phyloP scores from a whole-genome alignment of 169 alveolate genomes.

The Miamiensis avidus region DNA sequence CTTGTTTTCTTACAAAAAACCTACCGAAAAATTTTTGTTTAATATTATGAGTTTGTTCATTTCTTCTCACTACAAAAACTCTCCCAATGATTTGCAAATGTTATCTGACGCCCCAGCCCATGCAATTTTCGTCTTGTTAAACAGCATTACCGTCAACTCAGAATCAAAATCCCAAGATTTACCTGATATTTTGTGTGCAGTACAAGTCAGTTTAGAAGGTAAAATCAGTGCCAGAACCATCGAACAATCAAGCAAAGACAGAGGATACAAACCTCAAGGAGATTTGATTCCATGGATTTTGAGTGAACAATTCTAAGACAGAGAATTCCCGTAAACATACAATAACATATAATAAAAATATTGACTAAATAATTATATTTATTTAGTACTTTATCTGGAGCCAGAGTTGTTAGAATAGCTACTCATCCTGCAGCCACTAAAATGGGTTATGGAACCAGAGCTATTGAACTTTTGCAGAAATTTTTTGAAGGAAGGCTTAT shows the following conservation, averaged over 20 bases:
- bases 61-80: slow-evolving; percentile 98
- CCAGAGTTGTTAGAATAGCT: slow-evolving; percentile 98
- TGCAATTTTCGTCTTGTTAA: slow-evolving; percentile 93
- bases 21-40: slow-evolving; percentile 95
- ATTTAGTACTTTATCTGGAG: slow-evolving; percentile 51
- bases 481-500: slow-evolving; percentile 37
- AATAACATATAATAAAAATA: slow-evolving; percentile 56
- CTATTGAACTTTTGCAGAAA: slow-evolving; percentile 69
- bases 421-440: slow-evolving; percentile 97
- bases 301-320: slow-evolving; percentile 94
- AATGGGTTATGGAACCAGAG: slow-evolving; percentile 97
- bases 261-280: slow-evolving; percentile 90
- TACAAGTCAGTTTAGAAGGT: slow-evolving; percentile 94
- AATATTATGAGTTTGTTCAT: slow-evolving; percentile 96
- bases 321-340: slow-evolving; percentile 89
- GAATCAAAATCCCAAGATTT: slow-evolving; percentile 46
- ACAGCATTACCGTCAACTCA: slow-evolving; percentile 65
- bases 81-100: slow-evolving; percentile 98
- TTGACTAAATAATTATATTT: background rate
- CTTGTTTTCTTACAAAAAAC: slow-evolving; percentile 95
- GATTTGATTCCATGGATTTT: slow-evolving; percentile 99
- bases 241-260: background rate
- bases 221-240: slow-evolving; percentile 55
- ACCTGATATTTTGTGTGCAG: slow-evolving; percentile 88
- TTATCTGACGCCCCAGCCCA: slow-evolving; percentile 99